phyloP scores from a whole-genome alignment of 495 filamentous ascomycete genomes.

The Schizothecium vesticola region DNA sequence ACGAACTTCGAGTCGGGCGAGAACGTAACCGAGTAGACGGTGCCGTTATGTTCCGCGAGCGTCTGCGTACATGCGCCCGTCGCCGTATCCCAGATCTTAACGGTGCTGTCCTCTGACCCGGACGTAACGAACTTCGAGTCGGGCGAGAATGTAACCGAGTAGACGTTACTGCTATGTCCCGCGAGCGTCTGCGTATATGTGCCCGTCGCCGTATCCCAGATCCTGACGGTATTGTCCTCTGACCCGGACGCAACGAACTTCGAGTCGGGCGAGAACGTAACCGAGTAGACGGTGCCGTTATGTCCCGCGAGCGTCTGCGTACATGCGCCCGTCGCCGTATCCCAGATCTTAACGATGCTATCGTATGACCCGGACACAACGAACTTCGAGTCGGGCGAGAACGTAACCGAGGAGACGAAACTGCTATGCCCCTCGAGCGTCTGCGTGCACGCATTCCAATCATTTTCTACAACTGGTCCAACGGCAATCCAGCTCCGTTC shows the following conservation, averaged over 20 bases:
- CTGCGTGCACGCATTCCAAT: conserved; percentile 13
- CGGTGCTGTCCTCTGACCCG: neutral
- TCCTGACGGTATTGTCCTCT: neutral
- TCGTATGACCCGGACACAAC: neutral
- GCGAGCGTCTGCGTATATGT: neutral
- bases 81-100: neutral
- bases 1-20: conserved; percentile 9
- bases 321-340: neutral
- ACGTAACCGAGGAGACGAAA: conserved; percentile 6
- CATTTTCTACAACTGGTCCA: conserved; percentile 7
- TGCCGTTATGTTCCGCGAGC: conserved; percentile 27
- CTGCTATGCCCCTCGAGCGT: conserved; percentile 7
- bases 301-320: conserved; percentile 24
- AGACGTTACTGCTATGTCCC: conserved; percentile 2
- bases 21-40: too few species aligned
- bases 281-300: conserved; percentile 15
- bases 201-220: conserved; percentile 6
- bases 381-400: too few species aligned
- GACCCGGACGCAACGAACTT: conserved; percentile 23
- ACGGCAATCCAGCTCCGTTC: conserved; percentile 7
- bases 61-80: conserved; percentile 6
- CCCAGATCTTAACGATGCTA: conserved; percentile 1
- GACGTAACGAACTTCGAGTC: too few species aligned
- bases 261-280: too few species aligned
- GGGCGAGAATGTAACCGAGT: conserved; percentile 7